Conservation (phyloP, 1,284 basidiomycete genomes). For the Cutaneotrichosporon sp. region DNA sequence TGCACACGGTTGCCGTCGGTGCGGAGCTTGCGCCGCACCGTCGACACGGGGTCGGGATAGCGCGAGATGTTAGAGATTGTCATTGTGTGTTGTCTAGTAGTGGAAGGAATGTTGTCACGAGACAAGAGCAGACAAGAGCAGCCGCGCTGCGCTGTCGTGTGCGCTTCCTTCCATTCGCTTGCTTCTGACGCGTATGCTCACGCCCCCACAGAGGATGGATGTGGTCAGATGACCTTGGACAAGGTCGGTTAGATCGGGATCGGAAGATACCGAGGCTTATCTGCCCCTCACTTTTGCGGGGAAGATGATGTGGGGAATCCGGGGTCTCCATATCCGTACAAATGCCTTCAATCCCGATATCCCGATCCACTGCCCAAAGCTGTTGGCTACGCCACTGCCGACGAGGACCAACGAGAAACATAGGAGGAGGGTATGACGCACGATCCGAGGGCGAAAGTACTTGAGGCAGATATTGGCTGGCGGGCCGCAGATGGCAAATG, state of each 20-base stretch:
- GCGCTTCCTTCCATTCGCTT: not conserved
- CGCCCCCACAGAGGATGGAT: not conserved
- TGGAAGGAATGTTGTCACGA: too few species aligned
- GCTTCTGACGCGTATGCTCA: not conserved
- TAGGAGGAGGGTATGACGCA: too few species aligned
- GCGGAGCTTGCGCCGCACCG: constrained; percentile 10
- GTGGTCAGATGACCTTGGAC: not conserved
- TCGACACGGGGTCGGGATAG: constrained; percentile 18
- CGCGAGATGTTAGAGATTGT: constrained; percentile 16
- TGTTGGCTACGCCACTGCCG: too few species aligned
- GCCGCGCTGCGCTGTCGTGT: not conserved
- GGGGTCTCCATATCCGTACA: too few species aligned
- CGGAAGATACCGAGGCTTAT: not conserved
- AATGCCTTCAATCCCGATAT: too few species aligned
- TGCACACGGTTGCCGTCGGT: constrained; percentile 9
- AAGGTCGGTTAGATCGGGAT: not conserved
- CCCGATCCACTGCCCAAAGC: too few species aligned
- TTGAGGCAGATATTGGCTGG: too few species aligned
- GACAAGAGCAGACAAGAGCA: not conserved
- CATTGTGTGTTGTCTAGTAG: constrained; percentile 1
- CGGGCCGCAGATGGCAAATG: too few species aligned
- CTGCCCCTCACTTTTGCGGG: constrained; percentile 2
- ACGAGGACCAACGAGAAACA: too few species aligned
- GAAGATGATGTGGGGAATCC: not conserved
- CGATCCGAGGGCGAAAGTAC: too few species aligned